A percentile compares a stretch with the other conserved stretches of the same genome.
These are phyloP conservation scores for Cymbopogon citratus DNA, from an alignment of 176 grass and related monocot genomes.

Conservation along the genomic window DNA sequence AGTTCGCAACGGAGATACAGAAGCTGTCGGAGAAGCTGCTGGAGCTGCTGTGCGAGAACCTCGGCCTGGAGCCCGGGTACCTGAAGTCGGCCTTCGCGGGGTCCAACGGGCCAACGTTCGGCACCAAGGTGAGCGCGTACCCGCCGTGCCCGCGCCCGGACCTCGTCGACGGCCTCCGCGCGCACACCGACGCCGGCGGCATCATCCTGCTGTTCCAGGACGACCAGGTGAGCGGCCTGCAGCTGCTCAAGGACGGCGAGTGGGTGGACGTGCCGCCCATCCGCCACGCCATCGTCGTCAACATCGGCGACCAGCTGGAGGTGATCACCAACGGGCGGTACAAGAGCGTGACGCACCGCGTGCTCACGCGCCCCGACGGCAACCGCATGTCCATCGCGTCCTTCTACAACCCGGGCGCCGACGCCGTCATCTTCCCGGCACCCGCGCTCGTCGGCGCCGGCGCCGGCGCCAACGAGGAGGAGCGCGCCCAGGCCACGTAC, in stretches of 20 bases:
- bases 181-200: constrained; percentile 93
- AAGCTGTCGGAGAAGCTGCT: constrained; percentile 68
- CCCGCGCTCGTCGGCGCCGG: constrained; percentile 33
- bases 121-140: constrained; percentile 91
- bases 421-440: constrained; percentile 87
- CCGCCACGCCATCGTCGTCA: constrained; percentile 69
- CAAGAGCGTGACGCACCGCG: constrained; percentile 89
- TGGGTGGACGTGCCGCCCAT: constrained; percentile 87
- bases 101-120: constrained; percentile 68
- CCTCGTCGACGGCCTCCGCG: constrained; percentile 70
- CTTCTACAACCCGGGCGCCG: constrained; percentile 86
- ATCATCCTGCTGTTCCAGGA: constrained; percentile 96
- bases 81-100: constrained; percentile 61
- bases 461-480: background rate
- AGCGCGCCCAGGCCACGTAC: constrained; percentile 17
- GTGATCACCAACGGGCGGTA: constrained; percentile 97
- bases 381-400: constrained; percentile 99
- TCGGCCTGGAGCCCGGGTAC: constrained; percentile 71
- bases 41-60: constrained; percentile 85
- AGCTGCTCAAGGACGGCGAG: constrained; percentile 57
- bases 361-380: constrained; percentile 64
- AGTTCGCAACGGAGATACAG: constrained; percentile 57
- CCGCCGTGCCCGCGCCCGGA: constrained; percentile 77
- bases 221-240: constrained; percentile 75
- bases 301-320: constrained; percentile 98